These are phyloP conservation scores for Curvularia sp. DNA, from an alignment of 2,329 filamentous ascomycete genomes.

Conservation along the genomic window DNA sequence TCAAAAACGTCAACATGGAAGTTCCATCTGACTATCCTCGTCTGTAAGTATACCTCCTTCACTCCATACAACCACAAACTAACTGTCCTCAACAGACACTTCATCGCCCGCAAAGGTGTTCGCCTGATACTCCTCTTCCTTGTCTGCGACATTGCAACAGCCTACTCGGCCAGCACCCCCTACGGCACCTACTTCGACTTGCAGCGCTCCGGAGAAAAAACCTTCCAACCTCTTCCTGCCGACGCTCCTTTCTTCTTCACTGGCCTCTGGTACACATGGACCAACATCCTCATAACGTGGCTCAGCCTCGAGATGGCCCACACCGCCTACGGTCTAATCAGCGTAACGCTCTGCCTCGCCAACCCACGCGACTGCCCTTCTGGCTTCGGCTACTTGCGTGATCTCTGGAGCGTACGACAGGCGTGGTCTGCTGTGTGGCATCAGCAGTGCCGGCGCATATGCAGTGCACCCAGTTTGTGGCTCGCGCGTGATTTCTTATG, in stretches of 20 bases:
- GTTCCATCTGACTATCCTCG: slow-evolving; percentile 27
- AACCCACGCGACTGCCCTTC: slow-evolving; percentile 38
- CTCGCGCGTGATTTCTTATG: slow-evolving; percentile 29
- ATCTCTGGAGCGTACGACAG: slow-evolving; percentile 28
- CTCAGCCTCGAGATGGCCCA: slow-evolving; percentile 26
- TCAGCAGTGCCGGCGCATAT: slow-evolving; percentile 32
- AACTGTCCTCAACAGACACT: slow-evolving; percentile 21
- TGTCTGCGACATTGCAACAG: slow-evolving; percentile 19
- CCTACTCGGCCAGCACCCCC: slow-evolving; percentile 29
- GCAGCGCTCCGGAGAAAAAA: slow-evolving; percentile 11
- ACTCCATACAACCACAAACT: neutral
- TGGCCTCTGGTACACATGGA: slow-evolving; percentile 26
- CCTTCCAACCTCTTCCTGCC: neutral
- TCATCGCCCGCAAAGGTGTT: slow-evolving; percentile 28
- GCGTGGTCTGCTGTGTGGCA: slow-evolving; percentile 40
- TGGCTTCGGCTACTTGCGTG: slow-evolving; percentile 29
- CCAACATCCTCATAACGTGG: slow-evolving; percentile 31
- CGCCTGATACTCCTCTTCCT: slow-evolving; percentile 24
- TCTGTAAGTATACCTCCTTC: slow-evolving; percentile 21
- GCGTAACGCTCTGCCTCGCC: slow-evolving; percentile 26
- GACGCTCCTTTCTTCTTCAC: slow-evolving; percentile 17
- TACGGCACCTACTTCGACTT: slow-evolving; percentile 33
- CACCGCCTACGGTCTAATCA: slow-evolving; percentile 17
- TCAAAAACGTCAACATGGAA: slow-evolving; percentile 36
- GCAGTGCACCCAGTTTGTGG: slow-evolving; percentile 24